Evolutionary conservation across 805 yeast genomes (phyloP).

Genomic region (Pichia rugopelliculosa): DNA sequence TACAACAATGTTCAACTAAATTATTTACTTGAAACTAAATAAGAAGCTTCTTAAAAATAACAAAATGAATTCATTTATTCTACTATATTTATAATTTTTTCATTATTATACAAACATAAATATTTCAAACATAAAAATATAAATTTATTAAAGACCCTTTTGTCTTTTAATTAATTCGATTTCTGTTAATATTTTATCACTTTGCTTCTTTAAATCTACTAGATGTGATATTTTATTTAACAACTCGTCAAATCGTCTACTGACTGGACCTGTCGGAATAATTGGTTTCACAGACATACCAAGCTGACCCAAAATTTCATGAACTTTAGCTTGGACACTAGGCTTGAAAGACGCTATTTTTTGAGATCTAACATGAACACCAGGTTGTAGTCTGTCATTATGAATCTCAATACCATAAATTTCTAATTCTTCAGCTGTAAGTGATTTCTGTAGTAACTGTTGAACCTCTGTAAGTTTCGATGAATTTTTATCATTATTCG

Average conservation of each 20-base stretch:
- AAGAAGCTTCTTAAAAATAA: too few species aligned
- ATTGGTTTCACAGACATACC: slow-evolving; percentile 76
- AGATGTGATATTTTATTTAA: slow-evolving; percentile 61
- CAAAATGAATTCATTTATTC: too few species aligned
- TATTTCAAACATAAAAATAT: too few species aligned
- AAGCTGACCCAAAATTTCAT: slow-evolving; percentile 63
- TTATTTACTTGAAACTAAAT: too few species aligned
- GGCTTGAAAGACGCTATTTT: slow-evolving; percentile 77
- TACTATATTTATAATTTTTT: too few species aligned
- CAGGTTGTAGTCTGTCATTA: slow-evolving; percentile 66
- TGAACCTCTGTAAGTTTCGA: slow-evolving; percentile 20
- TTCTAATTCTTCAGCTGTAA: slow-evolving; percentile 72
- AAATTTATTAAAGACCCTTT: slow-evolving; percentile 17
- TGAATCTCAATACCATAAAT: slow-evolving; percentile 79
- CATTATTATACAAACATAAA: too few species aligned
- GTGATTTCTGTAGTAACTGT: slow-evolving; percentile 40
- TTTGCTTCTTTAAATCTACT: slow-evolving; percentile 77
- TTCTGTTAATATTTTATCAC: slow-evolving; percentile 83
- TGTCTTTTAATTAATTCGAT: slow-evolving; percentile 39
- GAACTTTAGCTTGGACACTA: slow-evolving; percentile 55
- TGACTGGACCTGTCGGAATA: slow-evolving; percentile 77
- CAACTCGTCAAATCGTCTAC: slow-evolving; percentile 69
- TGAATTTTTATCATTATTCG: not conserved
- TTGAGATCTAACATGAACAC: slow-evolving; percentile 75
- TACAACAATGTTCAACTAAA: too few species aligned